These are phyloP conservation scores for Avicennia marina DNA, from an alignment of 257 asterid species.

Conservation along the genomic window DNA sequence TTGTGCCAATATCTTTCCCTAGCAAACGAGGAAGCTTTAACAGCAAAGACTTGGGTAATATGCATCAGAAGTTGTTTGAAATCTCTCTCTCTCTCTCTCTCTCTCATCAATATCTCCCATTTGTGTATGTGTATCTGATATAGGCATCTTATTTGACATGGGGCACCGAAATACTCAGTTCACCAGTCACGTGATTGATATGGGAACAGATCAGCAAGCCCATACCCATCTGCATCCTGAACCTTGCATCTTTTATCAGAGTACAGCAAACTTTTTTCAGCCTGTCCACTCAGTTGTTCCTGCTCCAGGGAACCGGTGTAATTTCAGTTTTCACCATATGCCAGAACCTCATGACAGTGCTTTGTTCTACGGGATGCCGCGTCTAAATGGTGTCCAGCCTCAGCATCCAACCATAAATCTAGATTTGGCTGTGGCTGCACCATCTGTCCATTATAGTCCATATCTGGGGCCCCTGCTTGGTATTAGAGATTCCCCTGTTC, in stretches of 20 bases:
- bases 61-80: neutral
- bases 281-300: slow-evolving; percentile 36
- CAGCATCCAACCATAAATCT: slow-evolving; percentile 38
- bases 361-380: slow-evolving; percentile 54
- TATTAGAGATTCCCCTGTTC: slow-evolving; percentile 48
- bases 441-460: slow-evolving; percentile 52
- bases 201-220: slow-evolving; percentile 57
- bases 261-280: slow-evolving; percentile 46
- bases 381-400: slow-evolving; percentile 35
- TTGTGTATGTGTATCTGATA: too few species aligned
- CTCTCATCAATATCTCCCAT: too few species aligned
- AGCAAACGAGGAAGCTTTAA: neutral
- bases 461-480: slow-evolving; percentile 51
- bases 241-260: slow-evolving; percentile 53
- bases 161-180: slow-evolving; percentile 61
- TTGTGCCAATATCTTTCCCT: neutral
- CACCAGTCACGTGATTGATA: slow-evolving; percentile 39
- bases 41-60: neutral
- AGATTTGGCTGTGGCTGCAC: slow-evolving; percentile 39
- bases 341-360: slow-evolving; percentile 56
- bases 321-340: slow-evolving; percentile 33
- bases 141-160: slow-evolving; percentile 47
- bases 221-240: slow-evolving; percentile 51
- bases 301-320: slow-evolving; percentile 32
- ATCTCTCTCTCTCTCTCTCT: neutral